phyloP scores from a whole-genome alignment of 352 stramenopile genomes.

The Globisporangium mamillatum region DNA sequence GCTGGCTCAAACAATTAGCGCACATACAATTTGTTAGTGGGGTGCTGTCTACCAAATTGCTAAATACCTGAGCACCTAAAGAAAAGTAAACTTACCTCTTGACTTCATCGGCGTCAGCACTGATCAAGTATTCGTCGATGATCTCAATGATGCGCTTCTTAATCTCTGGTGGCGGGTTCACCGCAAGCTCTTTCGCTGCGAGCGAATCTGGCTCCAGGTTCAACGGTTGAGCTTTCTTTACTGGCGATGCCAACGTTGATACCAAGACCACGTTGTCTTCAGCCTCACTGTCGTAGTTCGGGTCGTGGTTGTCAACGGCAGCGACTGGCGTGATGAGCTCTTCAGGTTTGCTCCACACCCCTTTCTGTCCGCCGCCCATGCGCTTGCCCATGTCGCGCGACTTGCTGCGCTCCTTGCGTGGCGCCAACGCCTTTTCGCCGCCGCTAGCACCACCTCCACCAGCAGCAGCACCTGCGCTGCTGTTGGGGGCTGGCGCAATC shows the following conservation, averaged over 20 bases:
- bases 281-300: conserved; percentile 91
- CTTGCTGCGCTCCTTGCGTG: conserved; percentile 83
- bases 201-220: conserved; percentile 65
- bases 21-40: neutral
- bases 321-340: conserved; percentile 64
- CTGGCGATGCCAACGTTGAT: conserved; percentile 43
- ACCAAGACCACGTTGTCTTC: conserved; percentile 89
- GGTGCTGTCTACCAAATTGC: neutral
- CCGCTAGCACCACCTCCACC: conserved; percentile 17
- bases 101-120: conserved; percentile 89
- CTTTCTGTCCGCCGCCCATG: conserved; percentile 87
- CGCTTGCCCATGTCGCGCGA: conserved; percentile 82
- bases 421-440: conserved; percentile 50
- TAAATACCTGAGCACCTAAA: neutral
- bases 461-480: conserved; percentile 17
- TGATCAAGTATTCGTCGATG: conserved; percentile 87
- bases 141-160: conserved; percentile 93
- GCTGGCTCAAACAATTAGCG: conserved; percentile 23
- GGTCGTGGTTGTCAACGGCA: conserved; percentile 88
- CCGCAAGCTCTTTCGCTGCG: conserved; percentile 71
- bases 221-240: conserved; percentile 37
- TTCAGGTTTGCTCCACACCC: conserved; percentile 73
- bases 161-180: conserved; percentile 66
- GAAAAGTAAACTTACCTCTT: conserved; percentile 33
- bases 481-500: conserved; percentile 1